Evolutionary conservation across 2,329 filamentous ascomycete species (phyloP).

Genomic region (Fusarium algeriense): DNA sequence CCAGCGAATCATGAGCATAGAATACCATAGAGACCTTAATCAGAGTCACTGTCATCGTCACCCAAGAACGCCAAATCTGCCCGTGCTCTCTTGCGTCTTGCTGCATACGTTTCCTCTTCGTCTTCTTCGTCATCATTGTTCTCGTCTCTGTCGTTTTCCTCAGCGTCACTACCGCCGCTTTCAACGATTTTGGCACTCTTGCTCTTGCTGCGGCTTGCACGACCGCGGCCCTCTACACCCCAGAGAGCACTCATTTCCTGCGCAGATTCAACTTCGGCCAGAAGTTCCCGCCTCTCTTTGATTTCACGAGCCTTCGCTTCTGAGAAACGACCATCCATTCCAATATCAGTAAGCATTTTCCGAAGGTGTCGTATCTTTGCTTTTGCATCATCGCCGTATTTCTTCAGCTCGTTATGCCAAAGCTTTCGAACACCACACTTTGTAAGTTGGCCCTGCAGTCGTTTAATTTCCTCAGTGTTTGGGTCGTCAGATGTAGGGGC

Average conservation of each 20-base stretch:
- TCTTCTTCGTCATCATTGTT: slow-evolving; percentile 42
- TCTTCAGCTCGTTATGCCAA: slow-evolving; percentile 87
- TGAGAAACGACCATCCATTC: slow-evolving; percentile 91
- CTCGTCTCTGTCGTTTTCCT: slow-evolving; percentile 43
- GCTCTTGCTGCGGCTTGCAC: slow-evolving; percentile 57
- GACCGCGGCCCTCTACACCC: slow-evolving; percentile 67
- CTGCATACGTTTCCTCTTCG: slow-evolving; percentile 55
- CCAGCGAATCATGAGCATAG: slow-evolving; percentile 4
- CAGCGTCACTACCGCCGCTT: slow-evolving; percentile 47
- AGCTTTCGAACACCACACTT: slow-evolving; percentile 95
- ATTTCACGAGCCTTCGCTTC: slow-evolving; percentile 87
- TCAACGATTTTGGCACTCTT: slow-evolving; percentile 50
- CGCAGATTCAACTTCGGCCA: slow-evolving; percentile 85
- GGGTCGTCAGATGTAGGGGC: slow-evolving; percentile 61
- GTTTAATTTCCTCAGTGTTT: slow-evolving; percentile 85
- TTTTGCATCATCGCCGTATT: slow-evolving; percentile 75
- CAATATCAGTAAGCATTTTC: slow-evolving; percentile 80
- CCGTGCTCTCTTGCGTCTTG: slow-evolving; percentile 61
- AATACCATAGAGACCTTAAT: slow-evolving; percentile 52
- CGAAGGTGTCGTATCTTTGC: slow-evolving; percentile 88
- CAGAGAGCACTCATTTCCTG: slow-evolving; percentile 84
- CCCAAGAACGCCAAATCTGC: slow-evolving; percentile 75
- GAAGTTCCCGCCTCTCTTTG: slow-evolving; percentile 86
- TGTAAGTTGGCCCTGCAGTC: slow-evolving; percentile 83
- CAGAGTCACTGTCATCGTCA: slow-evolving; percentile 75